Conservation (phyloP, 345 rosid species). For the Diplotaxis tenuifolia region DNA sequence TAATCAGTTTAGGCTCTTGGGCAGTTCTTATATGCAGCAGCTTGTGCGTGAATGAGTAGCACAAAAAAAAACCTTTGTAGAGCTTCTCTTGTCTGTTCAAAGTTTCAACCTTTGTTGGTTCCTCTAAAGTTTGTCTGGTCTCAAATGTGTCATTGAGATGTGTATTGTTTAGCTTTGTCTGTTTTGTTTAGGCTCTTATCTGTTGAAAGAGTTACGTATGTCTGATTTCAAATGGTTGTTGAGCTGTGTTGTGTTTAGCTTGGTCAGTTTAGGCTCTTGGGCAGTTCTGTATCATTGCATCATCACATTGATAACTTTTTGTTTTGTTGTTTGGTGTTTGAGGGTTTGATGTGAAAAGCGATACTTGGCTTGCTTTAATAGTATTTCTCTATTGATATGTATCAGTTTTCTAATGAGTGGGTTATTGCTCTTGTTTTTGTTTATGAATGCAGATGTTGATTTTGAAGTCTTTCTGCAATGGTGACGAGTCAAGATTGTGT, state of each 20-base stretch:
- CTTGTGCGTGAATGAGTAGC: neutral
- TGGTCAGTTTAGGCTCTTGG: neutral
- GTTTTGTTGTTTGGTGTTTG: neutral
- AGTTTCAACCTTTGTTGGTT: no score
- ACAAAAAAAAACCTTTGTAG: neutral
- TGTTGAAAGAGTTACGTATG: neutral
- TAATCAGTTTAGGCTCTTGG: neutral
- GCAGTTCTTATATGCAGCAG: neutral
- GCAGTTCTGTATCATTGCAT: neutral
- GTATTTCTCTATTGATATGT: neutral
- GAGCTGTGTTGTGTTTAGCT: neutral
- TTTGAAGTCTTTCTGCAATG: conserved; percentile 29
- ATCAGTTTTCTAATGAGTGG: neutral
- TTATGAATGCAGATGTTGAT: conserved; percentile 21
- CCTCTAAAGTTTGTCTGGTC: no score
- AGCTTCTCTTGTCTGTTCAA: neutral
- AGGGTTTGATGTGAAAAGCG: neutral
- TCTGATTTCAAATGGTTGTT: neutral
- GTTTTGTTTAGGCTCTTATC: no score
- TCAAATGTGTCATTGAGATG: no score
- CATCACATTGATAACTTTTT: neutral
- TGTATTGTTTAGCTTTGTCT: no score
- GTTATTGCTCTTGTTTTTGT: conserved; percentile 3
- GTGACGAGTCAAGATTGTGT: conserved; percentile 31
- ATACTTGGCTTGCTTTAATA: neutral